Conservation (phyloP, 306 rosid species). For the Begonia masoniana region DNA sequence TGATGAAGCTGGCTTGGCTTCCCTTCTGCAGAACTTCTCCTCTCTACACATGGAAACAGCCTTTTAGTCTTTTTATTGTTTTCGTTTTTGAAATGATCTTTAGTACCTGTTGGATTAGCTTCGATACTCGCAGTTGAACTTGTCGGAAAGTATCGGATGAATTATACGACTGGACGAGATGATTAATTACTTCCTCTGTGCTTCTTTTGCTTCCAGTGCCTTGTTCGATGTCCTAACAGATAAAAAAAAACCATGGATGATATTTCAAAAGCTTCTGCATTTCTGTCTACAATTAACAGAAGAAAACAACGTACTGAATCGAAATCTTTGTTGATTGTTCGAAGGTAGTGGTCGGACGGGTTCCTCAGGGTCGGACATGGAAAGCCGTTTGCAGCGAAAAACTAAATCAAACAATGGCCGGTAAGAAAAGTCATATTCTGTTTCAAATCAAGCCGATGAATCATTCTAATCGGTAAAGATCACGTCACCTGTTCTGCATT, state of each 20-base stretch:
- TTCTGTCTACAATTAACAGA: not conserved
- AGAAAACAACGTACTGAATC: slow-evolving; percentile 23
- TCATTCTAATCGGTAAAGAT: too few species aligned
- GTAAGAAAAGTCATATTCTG: not conserved
- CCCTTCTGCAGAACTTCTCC: slow-evolving; percentile 11
- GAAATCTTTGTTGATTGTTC: slow-evolving; percentile 69
- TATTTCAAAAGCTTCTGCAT: not conserved
- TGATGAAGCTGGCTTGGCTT: slow-evolving; percentile 25
- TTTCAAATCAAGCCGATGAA: not conserved
- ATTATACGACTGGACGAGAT: slow-evolving; percentile 18
- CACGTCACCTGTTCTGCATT: slow-evolving; percentile 18
- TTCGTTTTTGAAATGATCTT: not conserved
- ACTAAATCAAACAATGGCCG: slow-evolving; percentile 19
- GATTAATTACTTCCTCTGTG: slow-evolving; percentile 19
- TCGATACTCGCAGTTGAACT: slow-evolving; percentile 1
- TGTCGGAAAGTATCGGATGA: slow-evolving; percentile 7
- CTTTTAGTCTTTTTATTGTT: not conserved
- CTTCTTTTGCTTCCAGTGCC: slow-evolving; percentile 13
- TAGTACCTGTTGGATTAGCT: slow-evolving; percentile 16
- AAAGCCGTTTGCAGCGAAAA: slow-evolving; percentile 55
- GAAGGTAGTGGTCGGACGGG: slow-evolving; percentile 61
- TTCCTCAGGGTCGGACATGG: slow-evolving; percentile 52
- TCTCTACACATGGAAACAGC: slow-evolving; percentile 5
- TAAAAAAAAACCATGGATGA: not conserved
- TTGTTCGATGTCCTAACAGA: slow-evolving; percentile 26